Evolutionary conservation across 2,329 filamentous ascomycete species (phyloP).

Genomic region (Calonectria pteridis): DNA sequence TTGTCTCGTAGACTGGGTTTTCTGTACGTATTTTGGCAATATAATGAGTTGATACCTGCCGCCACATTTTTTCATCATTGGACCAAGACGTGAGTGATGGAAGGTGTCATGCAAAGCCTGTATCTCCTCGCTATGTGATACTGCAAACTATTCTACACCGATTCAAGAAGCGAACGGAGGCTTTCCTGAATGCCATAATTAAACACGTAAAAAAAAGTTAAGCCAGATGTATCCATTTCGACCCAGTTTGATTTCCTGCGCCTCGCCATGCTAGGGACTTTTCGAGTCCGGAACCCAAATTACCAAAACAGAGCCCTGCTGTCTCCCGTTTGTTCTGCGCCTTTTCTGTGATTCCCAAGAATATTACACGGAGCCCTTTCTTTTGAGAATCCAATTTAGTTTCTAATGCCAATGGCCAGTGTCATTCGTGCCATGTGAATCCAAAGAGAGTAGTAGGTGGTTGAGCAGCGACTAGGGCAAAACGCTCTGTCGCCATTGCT

Average conservation of each 20-base stretch:
- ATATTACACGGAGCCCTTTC: slow-evolving; percentile 16
- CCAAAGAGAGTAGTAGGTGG: background rate
- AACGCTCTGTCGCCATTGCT: slow-evolving; percentile 59
- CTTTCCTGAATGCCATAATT: slow-evolving; percentile 20
- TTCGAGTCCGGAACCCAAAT: slow-evolving; percentile 25
- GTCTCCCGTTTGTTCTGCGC: slow-evolving; percentile 24
- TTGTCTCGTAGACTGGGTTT: slow-evolving; percentile 45
- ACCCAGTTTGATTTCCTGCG: slow-evolving; percentile 37
- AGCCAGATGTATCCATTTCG: slow-evolving; percentile 24
- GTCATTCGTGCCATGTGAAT: background rate
- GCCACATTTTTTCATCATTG: background rate
- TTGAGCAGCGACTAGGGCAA: slow-evolving; percentile 41
- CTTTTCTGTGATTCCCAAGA: slow-evolving; percentile 20
- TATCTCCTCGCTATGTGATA: slow-evolving; percentile 13
- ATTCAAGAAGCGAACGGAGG: slow-evolving; percentile 6
- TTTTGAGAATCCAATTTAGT: background rate
- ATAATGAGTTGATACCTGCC: slow-evolving; percentile 46
- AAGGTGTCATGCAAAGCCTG: slow-evolving; percentile 4
- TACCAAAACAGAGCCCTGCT: slow-evolving; percentile 17
- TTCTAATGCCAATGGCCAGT: background rate
- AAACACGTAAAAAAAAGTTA: slow-evolving; percentile 24
- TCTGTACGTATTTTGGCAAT: slow-evolving; percentile 44
- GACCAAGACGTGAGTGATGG: background rate
- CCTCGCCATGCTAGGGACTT: slow-evolving; percentile 43
- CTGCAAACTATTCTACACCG: slow-evolving; percentile 17